phyloP scores from a whole-genome alignment of 805 yeast species.

The Metschnikowia gelsemii region DNA sequence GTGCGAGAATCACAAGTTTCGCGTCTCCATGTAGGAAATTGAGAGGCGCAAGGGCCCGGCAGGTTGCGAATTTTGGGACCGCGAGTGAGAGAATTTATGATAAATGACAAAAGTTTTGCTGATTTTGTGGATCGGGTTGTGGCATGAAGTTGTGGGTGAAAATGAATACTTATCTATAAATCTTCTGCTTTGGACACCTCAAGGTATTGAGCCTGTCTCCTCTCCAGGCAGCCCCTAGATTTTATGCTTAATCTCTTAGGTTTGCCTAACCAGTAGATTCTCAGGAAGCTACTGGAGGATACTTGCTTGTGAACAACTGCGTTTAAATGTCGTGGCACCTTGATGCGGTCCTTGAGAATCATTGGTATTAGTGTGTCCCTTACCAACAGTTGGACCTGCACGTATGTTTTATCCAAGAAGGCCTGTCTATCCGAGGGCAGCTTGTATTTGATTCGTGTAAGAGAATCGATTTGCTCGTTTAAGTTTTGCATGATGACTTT shows the following conservation, averaged over 20 bases:
- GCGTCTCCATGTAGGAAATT: conserved; percentile 4
- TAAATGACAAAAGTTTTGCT: neutral
- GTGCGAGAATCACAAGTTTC: conserved; percentile 9
- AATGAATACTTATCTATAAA: neutral
- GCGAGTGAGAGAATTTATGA: no score
- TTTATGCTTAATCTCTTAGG: conserved; percentile 3
- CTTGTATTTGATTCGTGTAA: conserved; percentile 36
- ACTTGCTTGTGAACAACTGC: conserved; percentile 31
- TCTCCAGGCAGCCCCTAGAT: conserved; percentile 4
- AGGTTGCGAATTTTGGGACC: no score
- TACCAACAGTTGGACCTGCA: conserved; percentile 30
- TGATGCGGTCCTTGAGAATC: conserved; percentile 19
- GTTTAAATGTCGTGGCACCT: conserved; percentile 19
- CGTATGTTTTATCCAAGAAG: conserved; percentile 29
- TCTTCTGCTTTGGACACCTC: conserved; percentile 7
- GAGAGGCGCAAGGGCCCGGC: no score
- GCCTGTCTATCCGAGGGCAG: conserved; percentile 27
- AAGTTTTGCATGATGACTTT: conserved; percentile 38
- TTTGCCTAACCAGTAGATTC: conserved; percentile 33
- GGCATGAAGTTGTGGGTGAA: neutral
- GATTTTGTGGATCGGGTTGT: neutral
- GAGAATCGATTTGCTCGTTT: conserved; percentile 38
- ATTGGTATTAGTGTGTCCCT: conserved; percentile 27
- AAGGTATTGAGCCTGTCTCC: conserved; percentile 11
- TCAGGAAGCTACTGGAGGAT: conserved; percentile 26